These are phyloP conservation scores for Phialophora expanda DNA, from an alignment of 2,329 filamentous ascomycete species.

Conservation along the genomic window DNA sequence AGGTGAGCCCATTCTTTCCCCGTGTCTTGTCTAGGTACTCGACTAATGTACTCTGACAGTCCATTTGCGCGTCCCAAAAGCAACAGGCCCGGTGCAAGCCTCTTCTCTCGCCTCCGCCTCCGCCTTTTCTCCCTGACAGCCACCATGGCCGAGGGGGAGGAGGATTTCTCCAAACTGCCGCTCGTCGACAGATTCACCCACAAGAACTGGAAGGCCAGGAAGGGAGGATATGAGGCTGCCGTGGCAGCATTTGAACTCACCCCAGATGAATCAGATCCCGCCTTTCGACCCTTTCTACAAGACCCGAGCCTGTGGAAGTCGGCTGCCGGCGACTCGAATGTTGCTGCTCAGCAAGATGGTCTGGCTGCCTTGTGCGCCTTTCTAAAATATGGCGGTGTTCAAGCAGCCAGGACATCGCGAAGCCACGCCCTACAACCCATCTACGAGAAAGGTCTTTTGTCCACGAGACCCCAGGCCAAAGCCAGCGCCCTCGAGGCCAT, in stretches of 20 bases:
- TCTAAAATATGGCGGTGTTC: slow-evolving; percentile 83
- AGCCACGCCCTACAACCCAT: slow-evolving; percentile 75
- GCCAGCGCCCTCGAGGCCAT: slow-evolving; percentile 83
- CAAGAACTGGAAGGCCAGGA: slow-evolving; percentile 93
- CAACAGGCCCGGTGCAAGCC: slow-evolving; percentile 21
- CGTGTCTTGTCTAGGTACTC: background rate
- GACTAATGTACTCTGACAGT: slow-evolving; percentile 38
- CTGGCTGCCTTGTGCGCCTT: slow-evolving; percentile 87
- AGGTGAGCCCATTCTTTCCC: slow-evolving; percentile 1
- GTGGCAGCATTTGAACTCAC: slow-evolving; percentile 84
- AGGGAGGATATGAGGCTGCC: slow-evolving; percentile 91
- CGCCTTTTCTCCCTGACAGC: slow-evolving; percentile 36
- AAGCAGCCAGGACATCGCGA: slow-evolving; percentile 72
- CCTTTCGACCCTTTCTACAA: slow-evolving; percentile 84
- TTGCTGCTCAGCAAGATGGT: slow-evolving; percentile 93
- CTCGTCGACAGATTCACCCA: slow-evolving; percentile 51
- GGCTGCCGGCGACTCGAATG: slow-evolving; percentile 91
- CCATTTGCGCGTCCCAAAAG: slow-evolving; percentile 26
- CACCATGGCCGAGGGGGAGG: slow-evolving; percentile 51
- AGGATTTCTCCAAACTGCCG: slow-evolving; percentile 52
- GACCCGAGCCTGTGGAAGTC: slow-evolving; percentile 89
- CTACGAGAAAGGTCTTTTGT: slow-evolving; percentile 88
- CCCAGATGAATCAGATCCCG: slow-evolving; percentile 81
- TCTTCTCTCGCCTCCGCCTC: slow-evolving; percentile 26
- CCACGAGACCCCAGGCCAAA: slow-evolving; percentile 87